Percentiles rank a stretch among this genome's conserved stretches.
phyloP scores from a whole-genome alignment of 805 yeast genomes.

The Candida arabinofermentans region DNA sequence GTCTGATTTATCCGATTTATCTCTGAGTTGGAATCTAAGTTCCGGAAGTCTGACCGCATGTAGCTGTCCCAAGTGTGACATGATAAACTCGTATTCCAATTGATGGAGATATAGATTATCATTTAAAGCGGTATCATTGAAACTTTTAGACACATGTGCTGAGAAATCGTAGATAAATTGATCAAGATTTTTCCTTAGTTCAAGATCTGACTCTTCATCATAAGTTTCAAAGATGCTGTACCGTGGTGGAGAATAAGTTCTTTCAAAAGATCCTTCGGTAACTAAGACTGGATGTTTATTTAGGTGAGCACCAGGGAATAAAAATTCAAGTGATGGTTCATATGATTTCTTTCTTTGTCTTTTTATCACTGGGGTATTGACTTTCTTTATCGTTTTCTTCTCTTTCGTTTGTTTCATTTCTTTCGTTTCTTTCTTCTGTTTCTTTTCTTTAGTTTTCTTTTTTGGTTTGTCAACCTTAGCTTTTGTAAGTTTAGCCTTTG shows the following conservation, averaged over 20 bases:
- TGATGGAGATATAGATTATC: slow-evolving; percentile 20
- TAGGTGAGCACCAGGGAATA: neutral
- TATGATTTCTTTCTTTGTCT: neutral
- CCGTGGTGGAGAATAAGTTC: slow-evolving; percentile 7
- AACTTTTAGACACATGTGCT: slow-evolving; percentile 15
- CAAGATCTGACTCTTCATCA: slow-evolving; percentile 1
- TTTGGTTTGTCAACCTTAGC: neutral
- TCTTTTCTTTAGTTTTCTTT: neutral
- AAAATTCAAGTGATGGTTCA: slow-evolving; percentile 1
- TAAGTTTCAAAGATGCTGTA: slow-evolving; percentile 6
- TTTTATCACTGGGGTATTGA: neutral
- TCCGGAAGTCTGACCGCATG: slow-evolving; percentile 13
- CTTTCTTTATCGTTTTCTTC: neutral
- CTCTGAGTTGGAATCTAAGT: neutral
- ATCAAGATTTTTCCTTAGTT: slow-evolving; percentile 9
- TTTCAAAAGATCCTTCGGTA: neutral
- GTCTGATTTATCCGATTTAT: neutral
- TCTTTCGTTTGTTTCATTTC: neutral
- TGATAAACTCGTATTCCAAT: slow-evolving; percentile 22
- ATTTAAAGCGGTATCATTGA: slow-evolving; percentile 13
- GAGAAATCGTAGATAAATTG: slow-evolving; percentile 16
- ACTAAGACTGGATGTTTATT: slow-evolving; percentile 1
- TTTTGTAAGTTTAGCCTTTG: neutral
- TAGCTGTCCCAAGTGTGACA: slow-evolving; percentile 9
- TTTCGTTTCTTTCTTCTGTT: slow-evolving; percentile 1